Evolutionary conservation across 495 filamentous ascomycete species (phyloP).

Genomic region (Penicillium desertorum): DNA sequence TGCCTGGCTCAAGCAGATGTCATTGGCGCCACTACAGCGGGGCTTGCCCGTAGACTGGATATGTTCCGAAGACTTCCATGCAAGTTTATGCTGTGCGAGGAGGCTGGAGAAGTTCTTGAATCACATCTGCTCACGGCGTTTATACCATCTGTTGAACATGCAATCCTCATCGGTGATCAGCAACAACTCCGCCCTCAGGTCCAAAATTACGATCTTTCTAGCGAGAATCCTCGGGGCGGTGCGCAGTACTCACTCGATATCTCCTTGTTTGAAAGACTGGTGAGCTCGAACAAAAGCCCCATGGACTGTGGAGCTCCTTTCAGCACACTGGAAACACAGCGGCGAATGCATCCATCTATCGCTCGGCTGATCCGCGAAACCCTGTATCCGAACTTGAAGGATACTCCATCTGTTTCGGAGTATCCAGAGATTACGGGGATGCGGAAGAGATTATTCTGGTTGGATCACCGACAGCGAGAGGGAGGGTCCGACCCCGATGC

Average conservation of each 20-base stretch:
- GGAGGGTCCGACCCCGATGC: conserved; percentile 40
- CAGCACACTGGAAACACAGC: conserved; percentile 61
- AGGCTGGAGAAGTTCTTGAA: conserved; percentile 77
- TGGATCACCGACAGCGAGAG: conserved; percentile 64
- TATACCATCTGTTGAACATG: conserved; percentile 68
- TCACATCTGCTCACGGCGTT: conserved; percentile 67
- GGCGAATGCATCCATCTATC: conserved; percentile 77
- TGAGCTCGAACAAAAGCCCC: conserved; percentile 31
- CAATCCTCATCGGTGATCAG: conserved; percentile 78
- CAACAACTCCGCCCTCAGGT: conserved; percentile 69
- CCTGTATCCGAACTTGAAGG: conserved; percentile 64
- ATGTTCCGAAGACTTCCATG: conserved; percentile 58
- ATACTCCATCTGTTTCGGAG: conserved; percentile 48
- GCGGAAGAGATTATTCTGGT: conserved; percentile 67
- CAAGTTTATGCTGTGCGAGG: conserved; percentile 75
- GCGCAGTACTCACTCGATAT: conserved; percentile 60
- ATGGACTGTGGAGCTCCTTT: conserved; percentile 47
- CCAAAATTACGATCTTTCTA: conserved; percentile 60
- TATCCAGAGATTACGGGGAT: conserved; percentile 67
- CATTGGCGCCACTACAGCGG: conserved; percentile 75
- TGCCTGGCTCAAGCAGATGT: conserved; percentile 49
- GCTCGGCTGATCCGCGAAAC: conserved; percentile 58
- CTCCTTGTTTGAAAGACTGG: conserved; percentile 69
- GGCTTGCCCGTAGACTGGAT: conserved; percentile 64
- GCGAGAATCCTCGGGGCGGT: conserved; percentile 54